Base-by-base conservation (phyloP, 169 alveolate genomes). In the Plasmodium vinckei region DNA sequence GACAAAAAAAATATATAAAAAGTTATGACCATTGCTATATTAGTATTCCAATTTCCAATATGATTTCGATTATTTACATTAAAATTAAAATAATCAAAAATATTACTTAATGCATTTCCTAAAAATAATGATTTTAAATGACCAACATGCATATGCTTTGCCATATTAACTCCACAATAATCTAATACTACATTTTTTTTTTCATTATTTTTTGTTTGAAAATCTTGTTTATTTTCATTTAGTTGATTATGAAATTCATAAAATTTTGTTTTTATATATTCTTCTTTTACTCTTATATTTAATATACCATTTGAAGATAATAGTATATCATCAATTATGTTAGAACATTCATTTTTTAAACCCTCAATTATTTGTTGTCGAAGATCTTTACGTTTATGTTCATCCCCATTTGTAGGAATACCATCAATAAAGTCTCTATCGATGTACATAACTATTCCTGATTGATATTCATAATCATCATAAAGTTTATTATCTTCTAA, bases 111-210 rank as follows among this genome's bases (percentile, higher is more conserved):
- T 4, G 92, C 79, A 56, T 67, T 72, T n/a, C 96, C 96, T n/a
- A 94, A 54, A 33, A 91, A 91, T 21, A 92, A 72, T 9, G 96
- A 94, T 54, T 94, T 72, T 63, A 94, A 75, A 64, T 94, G 96
- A 1, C 96, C 96, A 79, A 94, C 64, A 73, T 94, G 96, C 72
- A 94, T 92, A 23, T 88, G 88, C 54, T 94, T 94, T 25, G 93
- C 94, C 51, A 92, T 93, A 23, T 94, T 94, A 0, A 94, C 95
- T 27, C 96, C 73, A 33, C 93, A 94, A 57, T 82, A 94, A 68
- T 94, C 96, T 13, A 94, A 65, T 10, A 94, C 89, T 1, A 57
- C 39, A 7, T 42, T 53, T 19, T 56, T 63, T 21, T 70, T 27
- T 25, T 44, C 10, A 1, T 17, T 13, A n/a, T 2, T 19, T 23